Base-by-base conservation (phyloP, 2,329 filamentous ascomycete genomes). In the Claviceps citrina region DNA sequence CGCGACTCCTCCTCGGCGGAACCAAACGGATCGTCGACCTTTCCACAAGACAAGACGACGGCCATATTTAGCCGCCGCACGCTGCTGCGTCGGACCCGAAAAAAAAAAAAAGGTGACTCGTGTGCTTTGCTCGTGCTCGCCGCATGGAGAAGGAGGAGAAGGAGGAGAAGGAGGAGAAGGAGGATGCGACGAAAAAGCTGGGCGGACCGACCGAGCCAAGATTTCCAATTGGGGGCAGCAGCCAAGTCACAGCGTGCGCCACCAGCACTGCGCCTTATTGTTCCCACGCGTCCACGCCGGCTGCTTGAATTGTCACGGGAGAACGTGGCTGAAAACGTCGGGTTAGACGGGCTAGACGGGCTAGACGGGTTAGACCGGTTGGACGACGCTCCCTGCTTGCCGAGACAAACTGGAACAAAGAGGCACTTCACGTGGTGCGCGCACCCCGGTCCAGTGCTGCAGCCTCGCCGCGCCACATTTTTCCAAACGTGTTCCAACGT, bases 241-340 rank as follows among this genome's bases (percentile, higher is more conserved):
- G n/a, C n/a, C n/a, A n/a, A n/a, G 8, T 39, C 9, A 31, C 36
- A 12, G 25, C 31, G 18, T 25, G 15, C 36, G 41, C 37, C 36
- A 36, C 36, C 27, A n/a, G 16, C 24, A 33, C n/a, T 25, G 15
- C 13, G 37, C 41, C 41, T n/a, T 43, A 42, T 39, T 42, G 32
- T 42, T 36, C 31, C 4, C 10, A 16, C n/a, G n/a, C n/a, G n/a
- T n/a, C n/a, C 8, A 22, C 31, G 20, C 36, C 26, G 33, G 12
- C 15, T 33, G 27, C 13, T n/a, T n/a, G 22, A n/a, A 22, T 20
- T 31, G 36, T 31, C 9, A 13, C 16, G n/a, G n/a, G 20, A 27
- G 20, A 30, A 7, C n/a, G 38, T 40, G 38, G 38, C 31, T 40
- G 38, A 13, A 16, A 13, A n/a, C n/a, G n/a, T n/a, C n/a, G n/a